Base-by-base conservation (phyloP, 148 eudicot species). In the Rhododendron henanense region DNA sequence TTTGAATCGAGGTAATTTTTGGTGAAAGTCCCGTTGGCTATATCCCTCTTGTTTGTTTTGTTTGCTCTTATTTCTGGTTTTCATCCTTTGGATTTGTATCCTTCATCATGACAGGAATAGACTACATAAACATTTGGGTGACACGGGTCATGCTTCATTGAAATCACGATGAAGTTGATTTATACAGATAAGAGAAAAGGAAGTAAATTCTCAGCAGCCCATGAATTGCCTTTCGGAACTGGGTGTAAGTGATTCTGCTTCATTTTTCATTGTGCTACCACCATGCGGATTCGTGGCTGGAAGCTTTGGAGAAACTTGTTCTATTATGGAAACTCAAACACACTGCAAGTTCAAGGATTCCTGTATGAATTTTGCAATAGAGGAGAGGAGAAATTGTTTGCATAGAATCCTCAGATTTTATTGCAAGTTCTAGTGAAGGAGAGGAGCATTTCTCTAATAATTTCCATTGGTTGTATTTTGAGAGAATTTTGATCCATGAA, bases 81-180 rank as follows among this genome's bases (percentile, higher is more conserved):
- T 39, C 78, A 33, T 76, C 82, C 33, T 47, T 28, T 67, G n/a
- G 28, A 28, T 78, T 75, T 84, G 80, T 61, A 8, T 85, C 5
- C 82, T 84, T 87, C 55, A 25, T 86, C 67, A 8, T 84, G n/a
- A 86, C 94, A 97, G 99, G 91, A 91, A 80, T 88, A 90, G 88
- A 88, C 93, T 97, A 69, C 91, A 93, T 85, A 94, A 94, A 90
- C 99, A 97, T 93, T 77, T 97, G 88, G 91, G 88, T 84, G 98
- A 94, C 3, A 90, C 96, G 23, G 98, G 98, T 73, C 99, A 95
- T 90, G 99, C 98, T 11, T 77, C 92, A 2, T 74, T 93, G 81
- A 97, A 91, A 89, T 93, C 88, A 31, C 88, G 91, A 87, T 93
- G 93, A 91, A 53, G 71, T n/a, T 84, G 57, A 79, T 78, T 79